phyloP scores from a whole-genome alignment of 1,139 yeast genomes.

The Yamadazyma atmosphaerica region DNA sequence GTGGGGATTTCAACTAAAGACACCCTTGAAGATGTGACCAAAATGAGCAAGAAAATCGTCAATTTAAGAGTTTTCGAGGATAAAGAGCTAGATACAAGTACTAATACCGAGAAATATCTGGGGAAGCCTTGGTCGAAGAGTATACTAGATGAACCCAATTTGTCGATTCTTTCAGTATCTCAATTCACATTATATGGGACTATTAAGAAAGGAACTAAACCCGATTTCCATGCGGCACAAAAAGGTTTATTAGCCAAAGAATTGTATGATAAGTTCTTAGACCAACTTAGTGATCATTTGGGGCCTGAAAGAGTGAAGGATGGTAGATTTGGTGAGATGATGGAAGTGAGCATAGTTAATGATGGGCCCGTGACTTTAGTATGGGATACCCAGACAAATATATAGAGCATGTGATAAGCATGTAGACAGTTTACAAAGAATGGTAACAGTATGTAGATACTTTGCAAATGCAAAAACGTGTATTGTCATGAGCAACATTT shows the following conservation, averaged over 20 bases:
- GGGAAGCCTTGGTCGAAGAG: conserved; percentile 61
- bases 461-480: too few species aligned
- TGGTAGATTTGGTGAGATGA: conserved; percentile 95
- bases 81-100: conserved; percentile 25
- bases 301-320: conserved; percentile 72
- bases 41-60: conserved; percentile 65
- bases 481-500: too few species aligned
- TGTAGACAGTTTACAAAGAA: too few species aligned
- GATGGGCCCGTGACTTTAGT: conserved; percentile 83
- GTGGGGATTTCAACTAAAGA: conserved; percentile 85
- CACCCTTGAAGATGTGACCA: conserved; percentile 67
- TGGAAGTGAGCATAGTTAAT: conserved; percentile 84
- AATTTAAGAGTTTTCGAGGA: conserved; percentile 75
- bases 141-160: conserved; percentile 36
- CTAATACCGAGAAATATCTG: conserved; percentile 42
- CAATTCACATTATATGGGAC: conserved; percentile 88
- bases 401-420: neutral
- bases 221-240: conserved; percentile 90
- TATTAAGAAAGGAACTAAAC: conserved; percentile 86
- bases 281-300: conserved; percentile 46
- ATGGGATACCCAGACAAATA: conserved; percentile 53
- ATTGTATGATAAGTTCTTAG: conserved; percentile 64
- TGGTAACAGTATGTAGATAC: too few species aligned
- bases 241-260: conserved; percentile 72
- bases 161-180: conserved; percentile 54